Conservation (phyloP, 164 flowering plant species). For the Vitis amurensis region DNA sequence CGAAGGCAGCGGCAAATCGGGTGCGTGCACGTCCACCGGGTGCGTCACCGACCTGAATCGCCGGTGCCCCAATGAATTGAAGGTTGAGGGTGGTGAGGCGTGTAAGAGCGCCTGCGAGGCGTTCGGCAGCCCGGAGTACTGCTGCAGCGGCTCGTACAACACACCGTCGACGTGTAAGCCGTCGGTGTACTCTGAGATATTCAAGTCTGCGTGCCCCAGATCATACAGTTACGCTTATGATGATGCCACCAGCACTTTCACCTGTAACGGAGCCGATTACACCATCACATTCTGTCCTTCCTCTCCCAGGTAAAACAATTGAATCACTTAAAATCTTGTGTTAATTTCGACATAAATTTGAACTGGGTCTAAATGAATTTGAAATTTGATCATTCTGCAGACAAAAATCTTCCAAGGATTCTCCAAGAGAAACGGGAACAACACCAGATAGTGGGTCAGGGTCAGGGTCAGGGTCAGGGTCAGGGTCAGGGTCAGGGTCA, state of each 20-base stretch:
- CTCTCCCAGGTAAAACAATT: constrained; percentile 28
- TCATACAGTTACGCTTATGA: constrained; percentile 57
- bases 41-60: constrained; percentile 40
- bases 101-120: constrained; percentile 55
- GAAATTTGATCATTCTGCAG: constrained; percentile 20
- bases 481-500: background rate
- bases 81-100: constrained; percentile 30
- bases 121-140: constrained; percentile 46
- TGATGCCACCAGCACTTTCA: constrained; percentile 56
- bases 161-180: constrained; percentile 42
- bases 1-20: constrained; percentile 35
- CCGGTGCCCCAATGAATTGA: constrained; percentile 41
- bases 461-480: constrained; percentile 1
- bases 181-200: constrained; percentile 41
- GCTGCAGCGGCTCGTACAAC: constrained; percentile 37
- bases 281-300: constrained; percentile 49
- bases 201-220: constrained; percentile 51
- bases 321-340: background rate
- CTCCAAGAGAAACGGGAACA: constrained; percentile 10
- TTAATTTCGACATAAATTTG: background rate
- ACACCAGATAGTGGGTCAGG: constrained; percentile 6
- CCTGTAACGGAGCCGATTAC: constrained; percentile 48
- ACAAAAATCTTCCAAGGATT: constrained; percentile 29
- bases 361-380: background rate
- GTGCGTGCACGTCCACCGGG: constrained; percentile 42